Evolutionary conservation across 108 stramenopile genomes (phyloP).

Genomic region (Stephanodiscus triporus): DNA sequence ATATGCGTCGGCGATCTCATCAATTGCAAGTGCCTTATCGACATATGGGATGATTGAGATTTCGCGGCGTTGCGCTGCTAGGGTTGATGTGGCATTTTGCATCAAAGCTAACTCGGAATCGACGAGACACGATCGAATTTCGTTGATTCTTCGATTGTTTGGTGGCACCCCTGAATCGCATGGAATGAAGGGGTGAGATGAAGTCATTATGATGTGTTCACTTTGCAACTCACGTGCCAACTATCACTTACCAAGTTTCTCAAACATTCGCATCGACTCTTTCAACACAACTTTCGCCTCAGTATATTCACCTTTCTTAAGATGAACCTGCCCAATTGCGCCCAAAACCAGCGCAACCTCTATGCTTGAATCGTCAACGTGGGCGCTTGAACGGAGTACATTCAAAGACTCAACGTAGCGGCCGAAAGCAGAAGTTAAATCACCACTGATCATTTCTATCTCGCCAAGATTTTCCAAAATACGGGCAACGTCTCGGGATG

Average conservation of each 20-base stretch:
- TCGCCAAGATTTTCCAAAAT: slow-evolving; percentile 51
- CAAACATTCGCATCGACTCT: slow-evolving; percentile 46
- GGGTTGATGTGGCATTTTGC: slow-evolving; percentile 42
- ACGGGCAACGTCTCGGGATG: slow-evolving; percentile 38
- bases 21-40: slow-evolving; percentile 47
- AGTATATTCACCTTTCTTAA: slow-evolving; percentile 42
- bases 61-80: slow-evolving; percentile 42
- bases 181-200: background rate
- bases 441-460: slow-evolving; percentile 47
- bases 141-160: slow-evolving; percentile 44
- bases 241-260: slow-evolving; percentile 28
- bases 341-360: slow-evolving; percentile 48
- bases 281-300: slow-evolving; percentile 44
- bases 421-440: slow-evolving; percentile 39
- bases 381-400: slow-evolving; percentile 25
- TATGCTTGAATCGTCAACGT: slow-evolving; percentile 13
- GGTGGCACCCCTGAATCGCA: slow-evolving; percentile 31
- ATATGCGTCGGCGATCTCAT: slow-evolving; percentile 44
- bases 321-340: slow-evolving; percentile 40
- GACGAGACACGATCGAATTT: slow-evolving; percentile 43
- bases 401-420: slow-evolving; percentile 42
- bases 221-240: slow-evolving; percentile 3
- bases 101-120: slow-evolving; percentile 48
- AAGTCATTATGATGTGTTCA: background rate
- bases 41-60: slow-evolving; percentile 22